A percentile compares a stretch with the other conserved stretches of the same genome.
These are phyloP conservation scores for Cichorium intybus DNA, from an alignment of 140 eudicot genomes.

Conservation along the genomic window DNA sequence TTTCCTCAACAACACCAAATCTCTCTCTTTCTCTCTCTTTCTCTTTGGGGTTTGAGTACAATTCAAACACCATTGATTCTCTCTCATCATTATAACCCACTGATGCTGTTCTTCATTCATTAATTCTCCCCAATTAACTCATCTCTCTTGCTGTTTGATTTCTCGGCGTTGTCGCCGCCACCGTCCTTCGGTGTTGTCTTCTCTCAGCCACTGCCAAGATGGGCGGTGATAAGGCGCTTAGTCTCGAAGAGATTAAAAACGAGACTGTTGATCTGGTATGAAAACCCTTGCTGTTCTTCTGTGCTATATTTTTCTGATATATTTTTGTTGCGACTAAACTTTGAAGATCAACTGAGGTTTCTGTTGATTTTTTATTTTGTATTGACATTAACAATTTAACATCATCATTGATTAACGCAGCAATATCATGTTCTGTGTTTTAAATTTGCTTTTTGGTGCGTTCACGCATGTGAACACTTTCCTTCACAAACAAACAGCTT, in stretches of 20 bases:
- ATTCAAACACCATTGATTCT: slow-evolving; percentile 24
- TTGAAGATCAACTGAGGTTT: background rate
- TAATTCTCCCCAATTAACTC: slow-evolving; percentile 11
- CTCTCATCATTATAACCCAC: slow-evolving; percentile 19
- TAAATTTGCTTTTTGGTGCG: background rate
- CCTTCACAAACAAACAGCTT: slow-evolving; percentile 15
- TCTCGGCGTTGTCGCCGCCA: slow-evolving; percentile 5
- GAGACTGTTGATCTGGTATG: slow-evolving; percentile 94
- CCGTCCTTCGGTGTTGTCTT: background rate
- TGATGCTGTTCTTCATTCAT: slow-evolving; percentile 23
- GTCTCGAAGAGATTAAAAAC: slow-evolving; percentile 80
- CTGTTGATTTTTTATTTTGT: background rate
- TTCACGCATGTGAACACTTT: slow-evolving; percentile 7
- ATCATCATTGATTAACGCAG: slow-evolving; percentile 10
- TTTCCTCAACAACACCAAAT: slow-evolving; percentile 9
- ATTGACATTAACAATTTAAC: background rate
- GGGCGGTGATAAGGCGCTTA: slow-evolving; percentile 62
- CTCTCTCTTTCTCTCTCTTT: slow-evolving; percentile 10
- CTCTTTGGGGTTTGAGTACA: slow-evolving; percentile 14
- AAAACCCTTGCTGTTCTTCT: background rate
- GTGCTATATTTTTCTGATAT: background rate
- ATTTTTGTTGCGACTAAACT: background rate
- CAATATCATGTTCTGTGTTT: background rate
- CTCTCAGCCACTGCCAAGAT: slow-evolving; percentile 19
- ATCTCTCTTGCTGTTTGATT: background rate